Evolutionary conservation across 495 filamentous ascomycete genomes (phyloP), one percentile per base, ranked within the genome.

Genomic region (Aspergillus nidulans): DNA sequence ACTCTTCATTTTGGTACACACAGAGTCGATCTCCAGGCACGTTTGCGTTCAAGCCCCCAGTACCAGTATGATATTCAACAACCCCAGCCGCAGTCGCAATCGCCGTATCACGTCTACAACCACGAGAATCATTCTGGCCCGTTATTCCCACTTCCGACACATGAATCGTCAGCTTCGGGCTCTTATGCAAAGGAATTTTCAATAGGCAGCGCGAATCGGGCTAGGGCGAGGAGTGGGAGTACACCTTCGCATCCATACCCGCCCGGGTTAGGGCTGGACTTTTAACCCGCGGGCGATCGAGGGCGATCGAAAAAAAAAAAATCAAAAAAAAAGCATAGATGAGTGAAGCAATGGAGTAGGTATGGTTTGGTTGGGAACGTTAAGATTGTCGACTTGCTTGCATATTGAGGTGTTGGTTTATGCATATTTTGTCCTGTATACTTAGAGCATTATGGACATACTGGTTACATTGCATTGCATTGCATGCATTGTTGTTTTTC

Each of bases 71-170:
- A 12, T 12, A 34, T 34, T 6, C 43, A 28, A n/a, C 23, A 23
- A 2, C 43, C 13, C 16, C 28, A 49, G 19, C 8, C 16, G 3
- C 47, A 49, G 1, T 40, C 24, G 0, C 34, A 1, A 0, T 42
- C 67, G 0, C 53, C 55, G 3, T 60, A 59, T 4, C 58, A 65
- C 1, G 43, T 70, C 0, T 72, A 66, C 34, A 18, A n/a, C n/a
- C 71, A 73, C 42, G 61, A 66, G 0, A 72, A 72, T 28, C 25
- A 66, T 6, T 71, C 68, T 3, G 70, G 69, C 1, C 67, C 71
- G 12, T 40, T 75, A n/a, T 52, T 70, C 7, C 63, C 18, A 63
- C 64, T 23, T 4, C 49, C 20, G 23, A 28, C 9, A 9, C 41
- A 21, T 43, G 36, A 39, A 12, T n/a, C 41, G 23, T 24, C 41